Evolutionary conservation across 441 rosid species (phyloP), one percentile per base, ranked within the genome.

Genomic region (Adansonia grandidieri): DNA sequence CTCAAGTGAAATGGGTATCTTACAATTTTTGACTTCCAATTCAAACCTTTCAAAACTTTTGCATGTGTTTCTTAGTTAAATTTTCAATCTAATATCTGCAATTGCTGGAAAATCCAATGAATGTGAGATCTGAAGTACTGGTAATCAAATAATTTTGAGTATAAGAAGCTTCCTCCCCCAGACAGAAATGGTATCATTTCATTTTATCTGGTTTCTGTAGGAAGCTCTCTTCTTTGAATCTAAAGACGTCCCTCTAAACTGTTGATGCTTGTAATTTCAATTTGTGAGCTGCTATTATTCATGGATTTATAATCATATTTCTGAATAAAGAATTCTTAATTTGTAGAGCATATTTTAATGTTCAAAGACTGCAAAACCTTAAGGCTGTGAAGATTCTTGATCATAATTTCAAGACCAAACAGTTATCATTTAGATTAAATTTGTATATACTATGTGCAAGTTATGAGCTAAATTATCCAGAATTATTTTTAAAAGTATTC

Each of bases 261-360:
- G 9, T 24, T 40, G 45, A 57, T 61, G 48, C 57, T 72, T 57
- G 17, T 20, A 56, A 65, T 50, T 57, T 50, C 8, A 22, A 60
- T 15, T 42, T 40, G 15, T 20, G 48, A 76, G 65, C 42, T 40
- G 58, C n/a, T 15, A 53, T 74, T 45, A 15, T 62, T 22, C 19
- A 13, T 45, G 44, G 32, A 60, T 77, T 60, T 58, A 65, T 44
- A 73, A 77, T 32, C 73, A 69, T 68, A 45, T 73, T 11, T 1
- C 14, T 63, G 2, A 20, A 48, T 61, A 28, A 24, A 24, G 28
- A 24, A 24, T 24, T 24, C 28, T 24, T 24, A 24, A 24, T 24
- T 24, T 24, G 28, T 24, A 69, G 13, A 22, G 56, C 5, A 28
- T 24, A 24, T 24, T 24, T 24, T 24, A 24, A 24, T 24, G 28